These are phyloP conservation scores for Micromonas commoda DNA, from an alignment of 139 green algal species.

Conservation along the genomic window DNA sequence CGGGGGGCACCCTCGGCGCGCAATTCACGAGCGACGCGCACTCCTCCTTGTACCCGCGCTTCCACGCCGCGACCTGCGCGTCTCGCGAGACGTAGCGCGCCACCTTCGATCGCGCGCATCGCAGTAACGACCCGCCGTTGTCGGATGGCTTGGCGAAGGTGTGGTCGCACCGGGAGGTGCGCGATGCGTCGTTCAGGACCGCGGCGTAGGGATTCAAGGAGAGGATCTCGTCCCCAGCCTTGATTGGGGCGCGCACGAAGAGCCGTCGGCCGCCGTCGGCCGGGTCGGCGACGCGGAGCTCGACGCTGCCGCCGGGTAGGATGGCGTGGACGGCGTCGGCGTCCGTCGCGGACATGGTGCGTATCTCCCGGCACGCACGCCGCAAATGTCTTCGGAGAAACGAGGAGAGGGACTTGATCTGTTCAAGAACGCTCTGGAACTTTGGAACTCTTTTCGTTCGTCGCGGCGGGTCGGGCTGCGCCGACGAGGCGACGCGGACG, in stretches of 20 bases:
- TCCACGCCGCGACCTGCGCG: constrained; percentile 53
- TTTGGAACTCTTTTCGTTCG: too few relatives aligned
- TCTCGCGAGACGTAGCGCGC: constrained; percentile 47
- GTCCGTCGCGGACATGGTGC: not conserved
- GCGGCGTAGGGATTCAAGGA: constrained; percentile 29
- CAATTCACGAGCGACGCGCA: constrained; percentile 45
- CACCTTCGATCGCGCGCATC: constrained; percentile 48
- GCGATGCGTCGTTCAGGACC: constrained; percentile 41
- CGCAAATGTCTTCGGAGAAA: too few relatives aligned
- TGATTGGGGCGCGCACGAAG: not conserved
- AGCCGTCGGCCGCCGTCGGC: not conserved
- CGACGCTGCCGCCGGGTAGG: not conserved
- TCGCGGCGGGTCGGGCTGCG: too few relatives aligned
- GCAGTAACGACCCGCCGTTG: constrained; percentile 28
- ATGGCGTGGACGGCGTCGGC: not conserved
- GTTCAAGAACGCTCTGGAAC: too few relatives aligned
- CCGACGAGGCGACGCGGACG: too few relatives aligned
- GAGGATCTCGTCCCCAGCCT: not conserved
- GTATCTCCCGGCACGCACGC: too few relatives aligned
- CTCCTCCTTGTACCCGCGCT: constrained; percentile 51
- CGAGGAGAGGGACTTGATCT: too few relatives aligned
- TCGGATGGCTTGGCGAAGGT: constrained; percentile 30
- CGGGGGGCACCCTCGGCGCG: constrained; percentile 40
- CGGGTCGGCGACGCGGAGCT: not conserved
- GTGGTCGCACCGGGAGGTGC: constrained; percentile 39